Conservation (phyloP, 177 flowering plant species). For the Vitis hybrid region DNA sequence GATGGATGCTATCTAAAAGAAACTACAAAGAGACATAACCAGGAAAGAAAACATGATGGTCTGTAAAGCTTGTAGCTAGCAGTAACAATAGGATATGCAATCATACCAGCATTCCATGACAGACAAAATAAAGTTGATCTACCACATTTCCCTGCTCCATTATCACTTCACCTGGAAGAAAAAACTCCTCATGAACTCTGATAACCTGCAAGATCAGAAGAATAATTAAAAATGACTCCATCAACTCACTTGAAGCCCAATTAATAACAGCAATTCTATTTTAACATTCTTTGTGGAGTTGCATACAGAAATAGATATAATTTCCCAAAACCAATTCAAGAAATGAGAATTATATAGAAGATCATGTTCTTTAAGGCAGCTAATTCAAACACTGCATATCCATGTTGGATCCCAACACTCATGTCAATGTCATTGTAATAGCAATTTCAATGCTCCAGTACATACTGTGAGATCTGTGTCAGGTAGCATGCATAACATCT, state of each 20-base stretch:
- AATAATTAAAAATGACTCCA: background rate
- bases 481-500: no score
- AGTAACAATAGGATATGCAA: background rate
- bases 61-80: background rate
- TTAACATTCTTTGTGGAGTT: background rate
- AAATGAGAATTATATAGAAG: no score
- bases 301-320: background rate
- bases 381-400: no score
- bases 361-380: no score
- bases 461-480: no score
- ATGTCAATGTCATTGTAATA: no score
- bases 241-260: background rate
- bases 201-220: conserved; percentile 41
- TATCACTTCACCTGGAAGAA: conserved; percentile 67
- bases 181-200: conserved; percentile 62
- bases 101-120: conserved; percentile 53
- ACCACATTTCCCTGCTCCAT: conserved; percentile 64
- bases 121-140: conserved; percentile 65
- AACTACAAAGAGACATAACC: background rate
- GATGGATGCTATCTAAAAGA: background rate
- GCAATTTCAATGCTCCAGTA: no score
- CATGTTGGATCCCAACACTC: no score
- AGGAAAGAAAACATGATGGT: background rate
- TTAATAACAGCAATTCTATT: background rate
- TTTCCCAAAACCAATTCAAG: no score